Percentiles rank a stretch among this genome's conserved stretches.
Evolutionary conservation across 768 basidiomycete genomes (phyloP).

Genomic region (Boletus sensibilis): DNA sequence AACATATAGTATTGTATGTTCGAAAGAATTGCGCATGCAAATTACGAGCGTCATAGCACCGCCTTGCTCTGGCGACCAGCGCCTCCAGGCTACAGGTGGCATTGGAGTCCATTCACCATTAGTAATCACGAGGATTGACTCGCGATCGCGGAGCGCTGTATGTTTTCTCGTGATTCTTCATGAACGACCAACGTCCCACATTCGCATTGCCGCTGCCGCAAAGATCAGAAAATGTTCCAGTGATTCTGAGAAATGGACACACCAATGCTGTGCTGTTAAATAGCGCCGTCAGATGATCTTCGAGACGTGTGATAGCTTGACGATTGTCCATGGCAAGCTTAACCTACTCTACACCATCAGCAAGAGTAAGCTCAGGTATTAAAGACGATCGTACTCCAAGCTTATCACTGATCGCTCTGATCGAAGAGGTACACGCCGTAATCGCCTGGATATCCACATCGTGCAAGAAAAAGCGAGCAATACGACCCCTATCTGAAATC

Average conservation of each 20-base stretch:
- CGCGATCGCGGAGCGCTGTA: not conserved
- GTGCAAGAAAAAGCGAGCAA: conserved; percentile 10
- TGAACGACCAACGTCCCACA: not conserved
- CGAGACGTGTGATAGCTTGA: conserved; percentile 6
- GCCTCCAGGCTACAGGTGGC: not conserved
- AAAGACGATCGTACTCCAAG: conserved; percentile 1
- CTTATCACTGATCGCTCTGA: conserved; percentile 7
- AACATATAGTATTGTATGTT: not conserved
- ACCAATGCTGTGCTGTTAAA: not conserved
- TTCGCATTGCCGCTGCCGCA: conserved; percentile 8
- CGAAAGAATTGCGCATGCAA: not conserved
- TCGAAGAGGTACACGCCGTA: conserved; percentile 8
- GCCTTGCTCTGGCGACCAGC: not conserved
- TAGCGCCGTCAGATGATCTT: conserved; percentile 7
- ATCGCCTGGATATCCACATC: conserved; percentile 10
- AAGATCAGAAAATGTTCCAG: not conserved
- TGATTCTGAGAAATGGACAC: not conserved
- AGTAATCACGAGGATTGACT: not conserved
- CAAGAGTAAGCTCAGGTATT: not conserved
- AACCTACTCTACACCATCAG: conserved; percentile 4
- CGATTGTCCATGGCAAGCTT: conserved; percentile 13
- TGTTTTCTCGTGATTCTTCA: not conserved
- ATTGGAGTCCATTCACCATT: not conserved
- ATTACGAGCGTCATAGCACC: not conserved
- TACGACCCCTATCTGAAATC: not conserved